phyloP scores from a whole-genome alignment of 176 grass and related monocot genomes.

The Melocanna baccifera region DNA sequence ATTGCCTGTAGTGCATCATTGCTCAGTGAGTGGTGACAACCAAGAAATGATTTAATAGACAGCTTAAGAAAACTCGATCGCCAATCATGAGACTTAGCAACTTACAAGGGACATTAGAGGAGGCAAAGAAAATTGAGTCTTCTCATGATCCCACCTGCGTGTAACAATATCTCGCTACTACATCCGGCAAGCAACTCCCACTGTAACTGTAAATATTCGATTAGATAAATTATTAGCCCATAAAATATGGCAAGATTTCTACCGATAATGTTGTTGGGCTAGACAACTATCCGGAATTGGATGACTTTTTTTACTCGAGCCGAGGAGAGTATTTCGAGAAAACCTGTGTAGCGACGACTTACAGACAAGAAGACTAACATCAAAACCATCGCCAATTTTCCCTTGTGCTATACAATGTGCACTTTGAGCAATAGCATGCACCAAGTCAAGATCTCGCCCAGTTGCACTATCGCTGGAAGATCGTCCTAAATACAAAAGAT shows the following conservation, averaged over 20 bases:
- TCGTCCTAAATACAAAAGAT: conserved; percentile 49
- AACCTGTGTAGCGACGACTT: conserved; percentile 80
- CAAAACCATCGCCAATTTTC: conserved; percentile 92
- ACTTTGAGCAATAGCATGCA: conserved; percentile 86
- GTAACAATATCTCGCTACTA: conserved; percentile 63
- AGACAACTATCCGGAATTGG: not conserved
- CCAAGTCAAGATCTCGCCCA: conserved; percentile 61
- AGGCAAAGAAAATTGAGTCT: conserved; percentile 72
- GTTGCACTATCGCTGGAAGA: conserved; percentile 16
- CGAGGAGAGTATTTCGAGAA: conserved; percentile 72
- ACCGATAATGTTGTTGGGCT: not conserved
- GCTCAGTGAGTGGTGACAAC: not conserved
- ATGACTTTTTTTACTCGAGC: conserved; percentile 50
- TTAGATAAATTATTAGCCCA: conserved; percentile 8
- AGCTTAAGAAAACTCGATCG: not conserved
- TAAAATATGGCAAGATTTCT: not conserved
- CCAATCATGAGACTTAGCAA: conserved; percentile 23
- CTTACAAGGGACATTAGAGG: conserved; percentile 88
- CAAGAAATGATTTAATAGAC: not conserved
- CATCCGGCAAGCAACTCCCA: conserved; percentile 50
- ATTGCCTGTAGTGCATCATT: not conserved
- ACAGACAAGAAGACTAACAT: conserved; percentile 93
- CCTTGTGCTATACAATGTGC: conserved; percentile 97
- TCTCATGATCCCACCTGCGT: conserved; percentile 86
- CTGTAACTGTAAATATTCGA: conserved; percentile 50